Evolutionary conservation across 2,329 filamentous ascomycete genomes (phyloP).

Genomic region (Fusarium sp.): DNA sequence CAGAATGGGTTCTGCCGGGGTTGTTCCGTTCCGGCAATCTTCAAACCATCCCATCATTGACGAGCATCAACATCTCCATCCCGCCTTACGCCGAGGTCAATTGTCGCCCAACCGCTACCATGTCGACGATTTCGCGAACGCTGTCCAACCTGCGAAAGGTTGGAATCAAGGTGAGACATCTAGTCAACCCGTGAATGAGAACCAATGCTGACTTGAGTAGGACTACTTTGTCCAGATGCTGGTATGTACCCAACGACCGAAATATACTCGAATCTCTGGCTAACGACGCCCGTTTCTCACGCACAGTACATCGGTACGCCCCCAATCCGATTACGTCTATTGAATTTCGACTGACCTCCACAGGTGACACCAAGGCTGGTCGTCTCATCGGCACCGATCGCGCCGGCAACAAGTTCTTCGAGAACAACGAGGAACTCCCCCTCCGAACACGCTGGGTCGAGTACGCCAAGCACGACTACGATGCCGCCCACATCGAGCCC

Average conservation of each 20-base stretch:
- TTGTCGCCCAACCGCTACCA: conserved; percentile 64
- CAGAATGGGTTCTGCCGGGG: conserved; percentile 44
- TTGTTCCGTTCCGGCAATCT: conserved; percentile 51
- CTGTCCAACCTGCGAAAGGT: conserved; percentile 88
- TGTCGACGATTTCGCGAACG: conserved; percentile 94
- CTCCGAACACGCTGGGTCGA: conserved; percentile 98
- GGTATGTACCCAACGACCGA: conserved; percentile 70
- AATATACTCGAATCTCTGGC: conserved; percentile 43
- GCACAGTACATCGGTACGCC: conserved; percentile 70
- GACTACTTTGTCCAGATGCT: conserved; percentile 94
- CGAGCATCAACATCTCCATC: conserved; percentile 33
- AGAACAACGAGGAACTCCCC: conserved; percentile 95
- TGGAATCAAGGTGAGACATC: conserved; percentile 81
- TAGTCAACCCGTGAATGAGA: conserved; percentile 1
- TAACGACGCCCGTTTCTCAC: conserved; percentile 40
- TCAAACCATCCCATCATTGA: conserved; percentile 44
- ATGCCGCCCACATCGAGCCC: conserved; percentile 89
- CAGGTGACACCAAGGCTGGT: conserved; percentile 97
- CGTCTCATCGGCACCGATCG: conserved; percentile 86
- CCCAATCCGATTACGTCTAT: background rate
- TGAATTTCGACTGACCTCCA: conserved; percentile 19
- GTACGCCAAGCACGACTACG: conserved; percentile 90
- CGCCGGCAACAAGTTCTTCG: conserved; percentile 97
- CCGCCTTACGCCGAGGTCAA: conserved; percentile 44
- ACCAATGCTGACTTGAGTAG: conserved; percentile 62